A percentile compares a stretch with the other conserved stretches of the same genome.
Evolutionary conservation across 2,329 filamentous ascomycete species (phyloP).

Genomic region (Xylariaceae sp.): DNA sequence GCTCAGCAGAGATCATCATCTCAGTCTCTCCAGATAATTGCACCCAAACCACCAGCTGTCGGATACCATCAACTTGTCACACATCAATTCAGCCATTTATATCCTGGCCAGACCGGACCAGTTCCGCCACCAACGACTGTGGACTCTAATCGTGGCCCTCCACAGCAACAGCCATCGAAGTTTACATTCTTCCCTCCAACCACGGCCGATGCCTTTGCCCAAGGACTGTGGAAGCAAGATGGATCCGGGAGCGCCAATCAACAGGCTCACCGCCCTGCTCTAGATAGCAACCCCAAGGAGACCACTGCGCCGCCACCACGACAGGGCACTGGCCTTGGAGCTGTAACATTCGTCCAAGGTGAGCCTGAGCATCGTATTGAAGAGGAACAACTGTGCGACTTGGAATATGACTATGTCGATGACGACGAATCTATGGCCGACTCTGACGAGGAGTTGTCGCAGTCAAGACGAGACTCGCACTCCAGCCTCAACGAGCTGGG

Average conservation of each 20-base stretch:
- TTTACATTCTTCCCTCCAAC: constrained; percentile 30
- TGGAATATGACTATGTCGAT: constrained; percentile 49
- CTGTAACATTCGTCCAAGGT: constrained; percentile 17
- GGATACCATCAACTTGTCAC: constrained; percentile 33
- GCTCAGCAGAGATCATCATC: constrained; percentile 37
- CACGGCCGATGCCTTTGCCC: constrained; percentile 25
- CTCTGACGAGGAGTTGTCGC: constrained; percentile 54
- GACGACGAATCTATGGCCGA: constrained; percentile 61
- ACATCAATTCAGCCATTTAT: constrained; percentile 28
- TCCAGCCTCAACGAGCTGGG: constrained; percentile 39
- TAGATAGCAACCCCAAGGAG: constrained; percentile 11
- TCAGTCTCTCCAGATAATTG: constrained; percentile 43
- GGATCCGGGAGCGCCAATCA: constrained; percentile 22
- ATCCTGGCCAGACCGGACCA: constrained; percentile 30
- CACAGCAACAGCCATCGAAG: constrained; percentile 22
- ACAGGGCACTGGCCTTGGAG: constrained; percentile 13
- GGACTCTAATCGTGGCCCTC: constrained; percentile 20
- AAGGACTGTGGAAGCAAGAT: constrained; percentile 25
- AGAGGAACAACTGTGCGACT: constrained; percentile 21
- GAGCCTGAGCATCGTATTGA: constrained; percentile 4
- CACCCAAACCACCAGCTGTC: constrained; percentile 45
- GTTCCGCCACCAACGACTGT: constrained; percentile 23
- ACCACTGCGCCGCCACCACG: constrained; percentile 12
- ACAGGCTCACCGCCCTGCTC: constrained; percentile 15
- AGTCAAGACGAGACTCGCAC: constrained; percentile 35